Base-by-base conservation (phyloP, 345 rosid genomes). In the Clarkia xantiana region DNA sequence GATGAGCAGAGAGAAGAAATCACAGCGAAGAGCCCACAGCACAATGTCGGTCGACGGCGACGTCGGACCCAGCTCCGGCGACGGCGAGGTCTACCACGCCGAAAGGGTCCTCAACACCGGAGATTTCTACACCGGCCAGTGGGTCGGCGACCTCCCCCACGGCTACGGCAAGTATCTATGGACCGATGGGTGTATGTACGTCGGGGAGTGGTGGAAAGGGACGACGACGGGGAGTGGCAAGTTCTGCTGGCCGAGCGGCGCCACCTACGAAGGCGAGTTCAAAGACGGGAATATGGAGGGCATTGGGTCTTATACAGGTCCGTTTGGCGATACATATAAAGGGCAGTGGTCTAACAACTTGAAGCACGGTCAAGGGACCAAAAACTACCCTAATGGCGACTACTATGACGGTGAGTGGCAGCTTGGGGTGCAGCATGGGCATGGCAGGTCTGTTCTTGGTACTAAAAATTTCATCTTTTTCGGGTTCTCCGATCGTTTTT, bases 41-140 rank as follows among this genome's bases (percentile, higher is more conserved):
- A 49, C 77, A 45, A 86, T 68, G 78, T 76, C 94, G 36, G 91
- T 81, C 47, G 91, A 84, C 49, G 91, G 82, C 66, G 95, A 71
- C 40, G 93, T 78, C 52, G 91, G 36, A 29, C 4, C 36, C 36
- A 29, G 36, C 36, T 10, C 36, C 36, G 47, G 59, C 62, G 71
- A 68, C 10, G 81, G 72, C 15, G 76, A 72, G 42, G 18, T 61
- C 11, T 52, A 64, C 45, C 76, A 63, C 53, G 80, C 76, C 20
- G 82, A 76, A 53, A 75, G 71, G 41, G 40, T 66, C 13, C 60
- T 84, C 4, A 67, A 76, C 44, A 80, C 76, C 52, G 88, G 94
- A 1, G 94, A 83, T 47, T 68, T 73, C 18, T 83, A 83, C 68
- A 70, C 74, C 1, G 83, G 94, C n/a, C 61, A 70, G 9, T 68